Conservation (phyloP, 2,329 filamentous ascomycete species). For the Clarireedia paspali region DNA sequence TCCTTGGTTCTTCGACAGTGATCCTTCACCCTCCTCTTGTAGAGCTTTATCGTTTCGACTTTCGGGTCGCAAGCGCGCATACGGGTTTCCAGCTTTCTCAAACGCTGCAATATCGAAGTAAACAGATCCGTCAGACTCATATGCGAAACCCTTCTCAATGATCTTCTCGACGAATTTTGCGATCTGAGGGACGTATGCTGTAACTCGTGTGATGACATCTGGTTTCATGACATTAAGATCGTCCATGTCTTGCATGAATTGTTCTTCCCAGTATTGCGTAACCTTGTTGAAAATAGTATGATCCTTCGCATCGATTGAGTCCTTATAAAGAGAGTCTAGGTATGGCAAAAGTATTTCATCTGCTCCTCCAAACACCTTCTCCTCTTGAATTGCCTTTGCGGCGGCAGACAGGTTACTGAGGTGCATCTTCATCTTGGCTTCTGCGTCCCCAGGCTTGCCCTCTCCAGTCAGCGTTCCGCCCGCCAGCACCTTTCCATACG, state of each 20-base stretch:
- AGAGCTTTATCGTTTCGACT: slow-evolving; percentile 76
- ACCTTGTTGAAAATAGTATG: slow-evolving; percentile 77
- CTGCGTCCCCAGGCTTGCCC: slow-evolving; percentile 47
- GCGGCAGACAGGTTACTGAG: slow-evolving; percentile 41
- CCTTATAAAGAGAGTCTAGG: slow-evolving; percentile 63
- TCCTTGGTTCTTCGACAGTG: slow-evolving; percentile 41
- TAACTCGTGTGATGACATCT: slow-evolving; percentile 80
- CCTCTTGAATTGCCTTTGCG: slow-evolving; percentile 39
- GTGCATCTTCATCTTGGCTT: slow-evolving; percentile 70
- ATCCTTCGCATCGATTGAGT: slow-evolving; percentile 52
- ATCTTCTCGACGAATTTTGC: slow-evolving; percentile 68
- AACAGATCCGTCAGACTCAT: slow-evolving; percentile 65
- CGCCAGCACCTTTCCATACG: slow-evolving; percentile 46
- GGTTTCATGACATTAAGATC: slow-evolving; percentile 78
- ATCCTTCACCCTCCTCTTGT: slow-evolving; percentile 84
- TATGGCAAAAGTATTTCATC: slow-evolving; percentile 72
- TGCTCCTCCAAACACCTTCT: slow-evolving; percentile 44
- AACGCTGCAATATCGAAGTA: slow-evolving; percentile 9
- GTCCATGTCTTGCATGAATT: slow-evolving; percentile 83
- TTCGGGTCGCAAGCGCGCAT: slow-evolving; percentile 79
- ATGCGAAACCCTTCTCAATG: slow-evolving; percentile 80
- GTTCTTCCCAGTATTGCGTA: slow-evolving; percentile 76
- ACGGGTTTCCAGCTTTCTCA: slow-evolving; percentile 74
- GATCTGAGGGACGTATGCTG: slow-evolving; percentile 84
- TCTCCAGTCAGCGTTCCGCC: slow-evolving; percentile 49